These are phyloP conservation scores for Ascochyta clinopodiicola DNA, from an alignment of 2,329 filamentous ascomycete species.

Conservation along the genomic window DNA sequence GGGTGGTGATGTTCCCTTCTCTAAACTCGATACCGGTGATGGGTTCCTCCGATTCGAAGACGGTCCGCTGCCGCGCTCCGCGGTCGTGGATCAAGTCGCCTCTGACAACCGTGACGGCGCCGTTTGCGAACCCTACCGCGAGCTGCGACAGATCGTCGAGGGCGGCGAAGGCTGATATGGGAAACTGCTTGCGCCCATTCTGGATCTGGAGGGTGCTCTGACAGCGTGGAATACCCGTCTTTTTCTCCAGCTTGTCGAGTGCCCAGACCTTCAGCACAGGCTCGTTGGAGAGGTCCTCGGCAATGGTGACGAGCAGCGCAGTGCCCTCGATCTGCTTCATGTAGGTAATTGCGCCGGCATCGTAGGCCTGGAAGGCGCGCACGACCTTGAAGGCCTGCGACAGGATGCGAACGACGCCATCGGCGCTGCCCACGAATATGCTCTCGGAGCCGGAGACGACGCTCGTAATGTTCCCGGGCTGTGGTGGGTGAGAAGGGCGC, in stretches of 20 bases:
- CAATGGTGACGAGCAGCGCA: slow-evolving; percentile 81
- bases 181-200: slow-evolving; percentile 91
- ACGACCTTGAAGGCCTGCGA: slow-evolving; percentile 86
- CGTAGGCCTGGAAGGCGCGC: slow-evolving; percentile 85
- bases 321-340: slow-evolving; percentile 92
- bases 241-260: slow-evolving; percentile 91
- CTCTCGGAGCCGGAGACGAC: slow-evolving; percentile 87
- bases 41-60: slow-evolving; percentile 96
- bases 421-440: slow-evolving; percentile 84
- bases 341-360: slow-evolving; percentile 80
- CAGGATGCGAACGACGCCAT: slow-evolving; percentile 87
- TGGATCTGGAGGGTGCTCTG: slow-evolving; percentile 84
- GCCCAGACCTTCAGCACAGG: slow-evolving; percentile 97
- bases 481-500: slow-evolving; percentile 32
- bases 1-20: slow-evolving; percentile 69
- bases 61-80: slow-evolving; percentile 89
- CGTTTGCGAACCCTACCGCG: slow-evolving; percentile 94
- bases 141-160: slow-evolving; percentile 90
- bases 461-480: slow-evolving; percentile 74
- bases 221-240: slow-evolving; percentile 86
- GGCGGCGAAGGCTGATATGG: slow-evolving; percentile 89
- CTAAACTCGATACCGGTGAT: slow-evolving; percentile 88
- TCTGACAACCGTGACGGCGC: slow-evolving; percentile 88
- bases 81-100: slow-evolving; percentile 95
- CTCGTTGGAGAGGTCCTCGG: slow-evolving; percentile 86